phyloP scores from a whole-genome alignment of 2,329 filamentous ascomycete genomes.

The Neospermospora avenae region DNA sequence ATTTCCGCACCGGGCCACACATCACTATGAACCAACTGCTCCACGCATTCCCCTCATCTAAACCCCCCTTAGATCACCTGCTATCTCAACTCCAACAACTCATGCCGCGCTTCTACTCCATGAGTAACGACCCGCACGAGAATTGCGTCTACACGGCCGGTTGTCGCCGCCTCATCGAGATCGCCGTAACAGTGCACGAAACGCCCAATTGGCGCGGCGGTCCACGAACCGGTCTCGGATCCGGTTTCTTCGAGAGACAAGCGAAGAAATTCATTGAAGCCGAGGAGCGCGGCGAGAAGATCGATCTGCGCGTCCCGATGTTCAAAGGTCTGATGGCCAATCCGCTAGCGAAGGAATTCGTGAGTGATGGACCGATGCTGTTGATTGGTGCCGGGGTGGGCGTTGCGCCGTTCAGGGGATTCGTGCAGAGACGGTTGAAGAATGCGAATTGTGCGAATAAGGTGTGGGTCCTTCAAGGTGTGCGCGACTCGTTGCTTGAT shows the following conservation, averaged over 20 bases:
- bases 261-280: constrained; percentile 70
- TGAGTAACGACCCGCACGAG: constrained; percentile 92
- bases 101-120: constrained; percentile 98
- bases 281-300: constrained; percentile 56
- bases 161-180: constrained; percentile 80
- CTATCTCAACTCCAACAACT: constrained; percentile 78
- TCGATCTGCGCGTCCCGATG: constrained; percentile 81
- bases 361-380: constrained; percentile 93
- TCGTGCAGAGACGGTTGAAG: constrained; percentile 90
- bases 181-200: constrained; percentile 96
- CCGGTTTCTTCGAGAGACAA: constrained; percentile 88
- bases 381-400: constrained; percentile 95
- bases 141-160: constrained; percentile 31
- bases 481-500: constrained; percentile 90
- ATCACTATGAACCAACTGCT: constrained; percentile 83
- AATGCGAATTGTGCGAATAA: constrained; percentile 97
- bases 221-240: constrained; percentile 78
- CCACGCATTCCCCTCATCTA: constrained; percentile 85
- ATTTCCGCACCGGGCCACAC: constrained; percentile 85
- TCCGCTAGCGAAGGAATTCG: constrained; percentile 86
- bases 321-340: constrained; percentile 99
- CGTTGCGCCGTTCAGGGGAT: constrained; percentile 95
- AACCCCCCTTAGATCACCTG: constrained; percentile 80
- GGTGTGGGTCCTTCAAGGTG: constrained; percentile 92
- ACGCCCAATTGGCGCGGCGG: constrained; percentile 72